A percentile compares a stretch with the other conserved stretches of the same genome.
phyloP scores from a whole-genome alignment of 805 yeast species.

The Osmozyma mogii region DNA sequence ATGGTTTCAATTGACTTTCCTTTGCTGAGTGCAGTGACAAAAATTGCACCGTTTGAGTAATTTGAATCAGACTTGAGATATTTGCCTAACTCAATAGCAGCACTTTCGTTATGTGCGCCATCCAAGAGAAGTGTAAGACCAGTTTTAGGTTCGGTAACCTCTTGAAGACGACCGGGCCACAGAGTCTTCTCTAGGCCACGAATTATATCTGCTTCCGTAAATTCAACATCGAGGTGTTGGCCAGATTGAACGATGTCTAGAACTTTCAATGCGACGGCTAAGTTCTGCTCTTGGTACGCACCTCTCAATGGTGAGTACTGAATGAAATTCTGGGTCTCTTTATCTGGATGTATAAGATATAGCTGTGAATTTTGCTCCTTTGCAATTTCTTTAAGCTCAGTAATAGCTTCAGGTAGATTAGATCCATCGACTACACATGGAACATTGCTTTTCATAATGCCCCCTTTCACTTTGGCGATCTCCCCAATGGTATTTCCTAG shows the following conservation, averaged over 20 bases:
- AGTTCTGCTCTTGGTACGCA: slow-evolving; percentile 60
- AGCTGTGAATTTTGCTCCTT: slow-evolving; percentile 18
- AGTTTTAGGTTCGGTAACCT: slow-evolving; percentile 15
- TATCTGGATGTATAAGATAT: slow-evolving; percentile 12
- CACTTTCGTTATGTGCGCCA: slow-evolving; percentile 89
- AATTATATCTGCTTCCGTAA: slow-evolving; percentile 24
- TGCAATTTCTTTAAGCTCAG: slow-evolving; percentile 37
- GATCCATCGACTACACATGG: slow-evolving; percentile 70
- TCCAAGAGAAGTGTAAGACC: slow-evolving; percentile 48
- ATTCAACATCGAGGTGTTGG: slow-evolving; percentile 14
- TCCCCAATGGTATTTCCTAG: slow-evolving; percentile 58
- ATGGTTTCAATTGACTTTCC: slow-evolving; percentile 58
- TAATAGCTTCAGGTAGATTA: slow-evolving; percentile 45
- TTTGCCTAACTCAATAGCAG: slow-evolving; percentile 63
- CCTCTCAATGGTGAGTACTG: slow-evolving; percentile 57
- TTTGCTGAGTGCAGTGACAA: slow-evolving; percentile 66
- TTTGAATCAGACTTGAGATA: slow-evolving; percentile 31
- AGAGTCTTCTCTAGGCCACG: slow-evolving; percentile 46
- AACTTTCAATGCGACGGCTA: slow-evolving; percentile 58
- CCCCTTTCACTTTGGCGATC: slow-evolving; percentile 80
- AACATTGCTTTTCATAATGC: slow-evolving; percentile 58
- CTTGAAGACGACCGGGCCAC: slow-evolving; percentile 90
- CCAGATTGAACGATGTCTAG: slow-evolving; percentile 28
- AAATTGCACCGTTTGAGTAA: slow-evolving; percentile 32
- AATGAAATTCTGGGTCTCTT: slow-evolving; percentile 1